Conservation (phyloP, 73 alveolate species). For the Paramecium sonneborni region DNA sequence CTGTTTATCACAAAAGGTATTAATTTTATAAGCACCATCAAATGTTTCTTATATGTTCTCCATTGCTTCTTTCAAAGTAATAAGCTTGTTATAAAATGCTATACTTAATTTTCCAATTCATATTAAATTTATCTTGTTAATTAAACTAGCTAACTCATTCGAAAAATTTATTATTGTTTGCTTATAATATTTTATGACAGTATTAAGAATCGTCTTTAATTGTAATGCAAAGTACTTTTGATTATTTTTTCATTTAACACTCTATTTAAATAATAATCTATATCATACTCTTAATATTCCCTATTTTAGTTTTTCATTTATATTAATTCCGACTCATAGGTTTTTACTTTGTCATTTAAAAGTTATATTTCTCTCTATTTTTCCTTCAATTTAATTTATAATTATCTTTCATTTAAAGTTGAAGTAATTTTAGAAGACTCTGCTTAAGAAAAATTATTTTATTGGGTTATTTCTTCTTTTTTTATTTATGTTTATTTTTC, state of each 20-base stretch:
- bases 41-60: neutral
- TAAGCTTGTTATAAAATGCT: neutral
- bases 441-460: neutral
- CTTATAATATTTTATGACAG: neutral
- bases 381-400: neutral
- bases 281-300: neutral
- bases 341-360: conserved; percentile 8
- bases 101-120: conserved; percentile 48
- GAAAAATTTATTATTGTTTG: neutral
- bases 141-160: neutral
- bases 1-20: neutral
- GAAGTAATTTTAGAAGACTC: neutral
- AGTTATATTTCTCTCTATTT: conserved; percentile 8
- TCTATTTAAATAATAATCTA: neutral
- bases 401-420: neutral
- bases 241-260: neutral
- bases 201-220: neutral
- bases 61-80: neutral
- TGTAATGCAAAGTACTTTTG: neutral
- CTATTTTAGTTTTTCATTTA: neutral
- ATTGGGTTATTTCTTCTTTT: neutral
- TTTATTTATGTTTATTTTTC: neutral
- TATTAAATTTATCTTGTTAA: conserved; percentile 11
- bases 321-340: neutral
- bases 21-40: conserved; percentile 19